Evolutionary conservation across 192 early-diverging fungal genomes (phyloP), one percentile per base, ranked within the genome.

Genomic region (Rhizoclosmatium globosum): DNA sequence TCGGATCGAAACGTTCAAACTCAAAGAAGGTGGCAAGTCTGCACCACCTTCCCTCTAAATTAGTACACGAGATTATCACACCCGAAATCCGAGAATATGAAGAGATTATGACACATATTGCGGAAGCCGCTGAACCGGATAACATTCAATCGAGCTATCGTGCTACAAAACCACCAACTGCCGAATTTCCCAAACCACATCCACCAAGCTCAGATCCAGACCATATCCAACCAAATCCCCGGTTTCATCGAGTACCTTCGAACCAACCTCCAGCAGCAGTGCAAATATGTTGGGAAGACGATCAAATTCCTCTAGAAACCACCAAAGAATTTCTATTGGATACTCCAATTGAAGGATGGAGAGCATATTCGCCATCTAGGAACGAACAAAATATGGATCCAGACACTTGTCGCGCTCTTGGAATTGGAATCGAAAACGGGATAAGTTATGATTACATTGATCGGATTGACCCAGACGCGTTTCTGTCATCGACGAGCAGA

Each of bases 401-500:
- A 23, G 69, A 71, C 21, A 68, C 44, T 19, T 48, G 31, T 44
- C 47, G 44, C 15, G 69, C 50, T 11, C 50, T 71, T 4, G 69
- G 48, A 2, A 23, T 71, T 17, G 69, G 69, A 21, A 9, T 21
- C 6, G 48, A 38, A 38, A 56, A 71, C 17, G 69, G 69, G 17
- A 38, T 39, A 2, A 38, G 48, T 21, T 71, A 71, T 71, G 50
- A 71, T 39, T 71, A 71, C 41, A 38, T 71, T 19, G 67, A 68
- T 23, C 62, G 23, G 13, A 17, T 64, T 64, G 62, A 21, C 13
- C 13, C 31, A 31, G 31, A 31, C 31, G 31, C 31, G 31, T 31
- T 31, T 31, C 31, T 31, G 31, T 31, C 31, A 31, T 31, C 31
- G 0, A 31, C 31, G 0, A 31, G 31, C 31, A 31, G 31, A 31